These are phyloP conservation scores for Naganishia liquefaciens DNA, from an alignment of 1,284 basidiomycete genomes.

Conservation along the genomic window DNA sequence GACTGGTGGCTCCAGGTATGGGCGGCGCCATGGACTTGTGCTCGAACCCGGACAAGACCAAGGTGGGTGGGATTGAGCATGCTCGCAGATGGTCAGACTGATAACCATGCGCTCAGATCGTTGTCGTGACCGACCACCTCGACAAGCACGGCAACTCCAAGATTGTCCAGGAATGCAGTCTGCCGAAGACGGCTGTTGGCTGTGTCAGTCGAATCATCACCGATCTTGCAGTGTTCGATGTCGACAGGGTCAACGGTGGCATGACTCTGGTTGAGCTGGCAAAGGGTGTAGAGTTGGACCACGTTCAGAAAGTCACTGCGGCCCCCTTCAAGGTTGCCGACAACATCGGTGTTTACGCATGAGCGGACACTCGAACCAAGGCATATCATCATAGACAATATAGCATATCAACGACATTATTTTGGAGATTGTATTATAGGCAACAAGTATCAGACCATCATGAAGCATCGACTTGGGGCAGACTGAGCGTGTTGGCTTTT, in stretches of 20 bases:
- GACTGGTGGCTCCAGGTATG: slow-evolving; percentile 58
- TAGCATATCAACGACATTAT: too few species aligned
- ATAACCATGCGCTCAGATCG: slow-evolving; percentile 43
- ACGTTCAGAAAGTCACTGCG: slow-evolving; percentile 80
- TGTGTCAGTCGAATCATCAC: slow-evolving; percentile 89
- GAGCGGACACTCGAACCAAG: too few species aligned
- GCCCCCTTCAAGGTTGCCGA: slow-evolving; percentile 66
- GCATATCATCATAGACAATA: too few species aligned
- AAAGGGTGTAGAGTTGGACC: slow-evolving; percentile 77
- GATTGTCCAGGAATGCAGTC: slow-evolving; percentile 75
- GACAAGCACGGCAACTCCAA: slow-evolving; percentile 87
- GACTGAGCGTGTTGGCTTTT: too few species aligned
- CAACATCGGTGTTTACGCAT: slow-evolving; percentile 42
- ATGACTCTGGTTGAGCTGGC: slow-evolving; percentile 79
- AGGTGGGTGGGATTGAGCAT: slow-evolving; percentile 34
- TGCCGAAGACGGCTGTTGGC: slow-evolving; percentile 83
- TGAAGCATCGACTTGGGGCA: too few species aligned
- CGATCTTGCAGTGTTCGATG: slow-evolving; percentile 83
- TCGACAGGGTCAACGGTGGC: slow-evolving; percentile 70
- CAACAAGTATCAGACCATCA: too few species aligned
- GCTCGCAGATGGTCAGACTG: background rate
- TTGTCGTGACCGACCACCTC: slow-evolving; percentile 84
- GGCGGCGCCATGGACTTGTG: slow-evolving; percentile 96
- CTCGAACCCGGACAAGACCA: slow-evolving; percentile 83
- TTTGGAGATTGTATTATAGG: too few species aligned